phyloP scores from a whole-genome alignment of 2,329 filamentous ascomycete genomes.

The Hortaea sp. region DNA sequence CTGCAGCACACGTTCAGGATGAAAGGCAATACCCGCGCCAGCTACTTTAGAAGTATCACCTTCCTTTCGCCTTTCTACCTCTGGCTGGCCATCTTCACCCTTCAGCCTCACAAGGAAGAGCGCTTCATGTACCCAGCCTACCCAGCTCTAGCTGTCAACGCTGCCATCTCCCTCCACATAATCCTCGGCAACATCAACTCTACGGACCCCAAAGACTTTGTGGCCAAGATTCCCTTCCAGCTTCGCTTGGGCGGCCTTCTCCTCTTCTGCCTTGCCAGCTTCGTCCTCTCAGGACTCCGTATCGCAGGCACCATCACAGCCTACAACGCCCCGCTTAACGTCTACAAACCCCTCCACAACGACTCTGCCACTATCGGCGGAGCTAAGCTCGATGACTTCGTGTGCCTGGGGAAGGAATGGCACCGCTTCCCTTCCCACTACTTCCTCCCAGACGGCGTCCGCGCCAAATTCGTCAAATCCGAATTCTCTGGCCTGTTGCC shows the following conservation, averaged over 20 bases:
- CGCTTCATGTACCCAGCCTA: conserved; percentile 98
- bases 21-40: conserved; percentile 54
- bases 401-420: conserved; percentile 96
- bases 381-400: conserved; percentile 52
- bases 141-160: conserved; percentile 80
- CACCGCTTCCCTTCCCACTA: conserved; percentile 94
- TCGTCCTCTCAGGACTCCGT: conserved; percentile 59
- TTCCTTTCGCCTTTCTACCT: conserved; percentile 84
- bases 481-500: conserved; percentile 84
- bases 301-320: conserved; percentile 67
- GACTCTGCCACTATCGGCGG: conserved; percentile 31
- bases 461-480: conserved; percentile 80
- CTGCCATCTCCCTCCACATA: conserved; percentile 74
- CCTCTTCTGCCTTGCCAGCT: conserved; percentile 36
- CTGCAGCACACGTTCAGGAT: conserved; percentile 58
- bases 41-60: conserved; percentile 63
- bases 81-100: conserved; percentile 84
- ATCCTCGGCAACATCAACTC: conserved; percentile 65
- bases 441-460: conserved; percentile 73
- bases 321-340: conserved; percentile 68
- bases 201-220: conserved; percentile 49
- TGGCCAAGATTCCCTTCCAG: conserved; percentile 63
- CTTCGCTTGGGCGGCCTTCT: conserved; percentile 59
- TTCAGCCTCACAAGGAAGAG: conserved; percentile 95
- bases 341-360: conserved; percentile 58